Evolutionary conservation across 305 asterid species (phyloP).

Genomic region (Fraxinus sp.): DNA sequence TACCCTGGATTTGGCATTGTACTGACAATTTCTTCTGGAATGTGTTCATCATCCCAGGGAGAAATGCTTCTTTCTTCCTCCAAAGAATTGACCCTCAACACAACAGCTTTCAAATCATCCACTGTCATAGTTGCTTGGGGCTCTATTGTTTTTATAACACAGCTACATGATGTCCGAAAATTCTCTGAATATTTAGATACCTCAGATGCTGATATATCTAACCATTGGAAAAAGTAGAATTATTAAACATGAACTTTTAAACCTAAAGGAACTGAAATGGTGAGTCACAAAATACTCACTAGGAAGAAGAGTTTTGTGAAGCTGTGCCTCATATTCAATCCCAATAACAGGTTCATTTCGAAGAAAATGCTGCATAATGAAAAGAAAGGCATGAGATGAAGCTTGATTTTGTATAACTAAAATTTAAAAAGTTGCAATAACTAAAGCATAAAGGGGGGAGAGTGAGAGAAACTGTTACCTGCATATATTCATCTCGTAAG

Average conservation of each 20-base stretch:
- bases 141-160: conserved; percentile 89
- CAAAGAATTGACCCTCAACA: conserved; percentile 58
- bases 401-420: conserved; percentile 19
- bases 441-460: neutral
- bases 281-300: conserved; percentile 49
- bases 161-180: conserved; percentile 66
- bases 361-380: conserved; percentile 71
- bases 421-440: neutral
- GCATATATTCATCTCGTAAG: conserved; percentile 83
- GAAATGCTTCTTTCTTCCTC: conserved; percentile 58
- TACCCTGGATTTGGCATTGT: conserved; percentile 83
- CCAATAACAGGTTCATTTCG: conserved; percentile 95
- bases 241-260: conserved; percentile 11
- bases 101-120: conserved; percentile 67
- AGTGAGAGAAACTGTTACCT: conserved; percentile 43
- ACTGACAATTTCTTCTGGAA: conserved; percentile 83
- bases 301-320: conserved; percentile 84
- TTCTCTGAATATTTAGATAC: conserved; percentile 76
- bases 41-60: conserved; percentile 82
- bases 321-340: conserved; percentile 86
- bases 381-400: conserved; percentile 28
- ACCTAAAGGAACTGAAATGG: conserved; percentile 3
- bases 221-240: conserved; percentile 24
- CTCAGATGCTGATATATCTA: conserved; percentile 77
- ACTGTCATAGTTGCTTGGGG: conserved; percentile 73